Conservation (phyloP, 2,329 filamentous ascomycete genomes). For the Trichophyton verrucosum region DNA sequence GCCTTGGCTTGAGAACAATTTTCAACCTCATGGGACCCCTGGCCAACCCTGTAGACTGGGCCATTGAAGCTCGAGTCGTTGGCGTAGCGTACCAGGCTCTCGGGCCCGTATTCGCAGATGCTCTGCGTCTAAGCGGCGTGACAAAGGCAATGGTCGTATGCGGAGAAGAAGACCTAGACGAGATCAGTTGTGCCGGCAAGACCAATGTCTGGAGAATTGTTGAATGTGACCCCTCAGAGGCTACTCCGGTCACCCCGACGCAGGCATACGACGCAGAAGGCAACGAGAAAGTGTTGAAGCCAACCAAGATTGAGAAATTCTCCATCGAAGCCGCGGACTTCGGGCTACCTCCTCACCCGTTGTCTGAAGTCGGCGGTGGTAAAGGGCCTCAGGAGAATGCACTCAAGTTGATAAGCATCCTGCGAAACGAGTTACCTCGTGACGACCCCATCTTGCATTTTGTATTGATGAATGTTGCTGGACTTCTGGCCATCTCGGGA, state of each 20-base stretch:
- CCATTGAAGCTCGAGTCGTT: constrained; percentile 81
- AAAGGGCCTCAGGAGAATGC: constrained; percentile 83
- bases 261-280: constrained; percentile 28
- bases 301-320: constrained; percentile 56
- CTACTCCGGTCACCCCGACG: constrained; percentile 20
- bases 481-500: constrained; percentile 72
- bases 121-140: constrained; percentile 61
- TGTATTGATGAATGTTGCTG: constrained; percentile 85
- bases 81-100: constrained; percentile 82
- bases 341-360: constrained; percentile 60
- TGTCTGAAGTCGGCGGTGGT: constrained; percentile 68
- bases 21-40: constrained; percentile 94
- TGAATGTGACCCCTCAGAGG: constrained; percentile 36
- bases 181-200: constrained; percentile 79
- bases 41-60: constrained; percentile 74
- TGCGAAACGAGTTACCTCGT: constrained; percentile 57
- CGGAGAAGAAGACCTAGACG: constrained; percentile 87
- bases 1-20: constrained; percentile 87
- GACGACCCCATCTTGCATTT: constrained; percentile 85
- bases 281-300: constrained; percentile 25
- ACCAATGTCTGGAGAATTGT: constrained; percentile 80
- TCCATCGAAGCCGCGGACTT: constrained; percentile 73
- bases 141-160: constrained; percentile 84
- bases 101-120: constrained; percentile 78
- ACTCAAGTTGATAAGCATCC: constrained; percentile 62